Evolutionary conservation across 306 rosid species (phyloP), one percentile per base, ranked within the genome.

Genomic region (Vigna reflexopilosa): DNA sequence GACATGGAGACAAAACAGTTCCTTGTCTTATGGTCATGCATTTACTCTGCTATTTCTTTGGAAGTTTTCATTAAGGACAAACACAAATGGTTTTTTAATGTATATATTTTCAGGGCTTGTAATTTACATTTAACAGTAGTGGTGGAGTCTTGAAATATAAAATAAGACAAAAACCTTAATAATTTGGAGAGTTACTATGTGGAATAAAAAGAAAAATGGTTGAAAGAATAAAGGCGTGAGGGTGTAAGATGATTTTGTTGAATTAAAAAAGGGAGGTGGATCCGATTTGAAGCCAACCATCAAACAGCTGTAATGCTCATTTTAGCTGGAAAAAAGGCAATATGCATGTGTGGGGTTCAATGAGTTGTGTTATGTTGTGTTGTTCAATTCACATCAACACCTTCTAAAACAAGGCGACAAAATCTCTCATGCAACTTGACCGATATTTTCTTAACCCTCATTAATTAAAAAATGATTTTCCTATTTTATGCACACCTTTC

Each of bases 231-330:
- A 45, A 59, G 54, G 1, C 49, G 7, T 14, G 36, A 24, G 8
- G 0, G 16, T 1, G 49, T 15, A 61, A 50, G 8, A 28, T 6
- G 72, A 32, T 72, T 45, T 66, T 13, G 71, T 48, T 13, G 61
- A 56, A 72, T 73, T 65, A 14, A 80, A 72, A 22, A 28, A 56
- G 0, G 24, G 34, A n/a, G 28, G 13, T 64, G 69, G 80, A 79
- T 85, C 84, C 75, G 86, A 85, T 85, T 82, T 79, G 86, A 85
- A 75, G 82, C 84, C 88, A 85, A 79, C 88, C 9, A 67, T 52
- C 7, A 66, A 70, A 85, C 80, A 85, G 88, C 83, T 85, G 82
- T 56, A 79, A 36, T 22, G 19, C 17, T 57, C 81, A 70, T 64
- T 75, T 82, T 76, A 79, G 88, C 82, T 82, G 82, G 86, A 82